Evolutionary conservation across 345 rosid species (phyloP).

Genomic region (Litchi chinensis): DNA sequence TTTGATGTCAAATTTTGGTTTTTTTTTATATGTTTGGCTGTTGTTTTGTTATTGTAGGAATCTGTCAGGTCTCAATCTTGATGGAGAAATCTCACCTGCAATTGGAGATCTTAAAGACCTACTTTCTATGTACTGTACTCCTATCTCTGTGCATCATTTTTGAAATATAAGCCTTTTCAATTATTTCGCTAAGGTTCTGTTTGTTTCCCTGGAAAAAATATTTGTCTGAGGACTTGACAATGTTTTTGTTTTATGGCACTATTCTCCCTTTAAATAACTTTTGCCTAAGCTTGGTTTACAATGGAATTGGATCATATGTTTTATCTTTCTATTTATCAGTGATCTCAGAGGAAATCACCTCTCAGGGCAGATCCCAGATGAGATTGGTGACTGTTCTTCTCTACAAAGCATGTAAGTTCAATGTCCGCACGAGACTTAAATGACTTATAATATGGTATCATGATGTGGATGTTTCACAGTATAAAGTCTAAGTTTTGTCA

Average conservation of each 20-base stretch:
- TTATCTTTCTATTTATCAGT: conserved; percentile 38
- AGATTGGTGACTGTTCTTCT: conserved; percentile 91
- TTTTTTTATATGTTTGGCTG: conserved; percentile 18
- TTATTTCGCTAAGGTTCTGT: not conserved
- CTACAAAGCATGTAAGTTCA: conserved; percentile 69
- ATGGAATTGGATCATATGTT: conserved; percentile 1
- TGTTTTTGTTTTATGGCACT: not conserved
- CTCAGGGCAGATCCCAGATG: conserved; percentile 95
- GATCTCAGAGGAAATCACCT: conserved; percentile 79
- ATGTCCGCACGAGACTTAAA: not conserved
- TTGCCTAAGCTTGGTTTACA: not conserved
- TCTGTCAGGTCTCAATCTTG: conserved; percentile 87
- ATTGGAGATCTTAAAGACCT: conserved; percentile 83
- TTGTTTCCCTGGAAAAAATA: not conserved
- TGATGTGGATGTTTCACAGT: not conserved
- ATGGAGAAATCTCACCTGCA: conserved; percentile 88
- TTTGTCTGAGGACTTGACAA: not conserved
- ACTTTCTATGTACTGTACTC: conserved; percentile 55
- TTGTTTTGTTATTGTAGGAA: conserved; percentile 52
- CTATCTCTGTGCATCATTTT: not conserved
- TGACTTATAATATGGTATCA: not conserved
- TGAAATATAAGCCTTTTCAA: not conserved
- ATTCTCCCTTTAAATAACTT: not conserved
- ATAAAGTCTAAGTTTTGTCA: not conserved
- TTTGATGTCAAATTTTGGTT: conserved; percentile 16